Evolutionary conservation across 73 alveolate genomes (phyloP).

Genomic region (Tetrahymena borealis): DNA sequence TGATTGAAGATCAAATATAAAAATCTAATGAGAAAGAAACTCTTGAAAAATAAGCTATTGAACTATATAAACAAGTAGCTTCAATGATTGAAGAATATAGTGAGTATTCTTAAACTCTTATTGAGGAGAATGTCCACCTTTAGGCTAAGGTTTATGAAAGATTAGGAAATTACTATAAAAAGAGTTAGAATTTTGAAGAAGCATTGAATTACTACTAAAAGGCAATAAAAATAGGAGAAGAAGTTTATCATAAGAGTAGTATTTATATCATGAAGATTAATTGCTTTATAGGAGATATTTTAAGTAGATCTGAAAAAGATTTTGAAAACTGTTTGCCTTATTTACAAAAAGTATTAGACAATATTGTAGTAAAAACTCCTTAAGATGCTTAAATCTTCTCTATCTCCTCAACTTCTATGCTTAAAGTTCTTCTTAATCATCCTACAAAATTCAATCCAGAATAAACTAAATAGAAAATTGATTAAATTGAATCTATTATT

Average conservation of each 20-base stretch:
- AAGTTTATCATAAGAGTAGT: not conserved
- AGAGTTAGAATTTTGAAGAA: not conserved
- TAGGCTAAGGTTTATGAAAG: not conserved
- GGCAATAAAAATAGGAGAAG: not conserved
- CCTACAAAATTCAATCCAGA: not conserved
- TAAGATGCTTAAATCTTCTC: not conserved
- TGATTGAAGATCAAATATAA: not conserved
- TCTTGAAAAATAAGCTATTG: not conserved
- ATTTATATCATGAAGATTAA: not conserved
- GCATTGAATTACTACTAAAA: not conserved
- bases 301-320: not conserved
- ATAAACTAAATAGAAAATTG: not conserved
- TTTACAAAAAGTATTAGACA: not conserved
- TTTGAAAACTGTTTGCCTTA: not conserved
- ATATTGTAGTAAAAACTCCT: not conserved
- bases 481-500: not conserved
- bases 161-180: not conserved
- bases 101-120: not conserved
- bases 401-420: not conserved
- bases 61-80: not conserved
- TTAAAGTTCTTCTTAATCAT: not conserved
- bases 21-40: not conserved
- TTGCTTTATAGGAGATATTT: not conserved
- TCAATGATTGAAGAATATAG: not conserved
- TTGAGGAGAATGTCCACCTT: not conserved